These are phyloP conservation scores for Cladosporium halotolerans DNA, from an alignment of 2,329 filamentous ascomycete species.

Conservation along the genomic window DNA sequence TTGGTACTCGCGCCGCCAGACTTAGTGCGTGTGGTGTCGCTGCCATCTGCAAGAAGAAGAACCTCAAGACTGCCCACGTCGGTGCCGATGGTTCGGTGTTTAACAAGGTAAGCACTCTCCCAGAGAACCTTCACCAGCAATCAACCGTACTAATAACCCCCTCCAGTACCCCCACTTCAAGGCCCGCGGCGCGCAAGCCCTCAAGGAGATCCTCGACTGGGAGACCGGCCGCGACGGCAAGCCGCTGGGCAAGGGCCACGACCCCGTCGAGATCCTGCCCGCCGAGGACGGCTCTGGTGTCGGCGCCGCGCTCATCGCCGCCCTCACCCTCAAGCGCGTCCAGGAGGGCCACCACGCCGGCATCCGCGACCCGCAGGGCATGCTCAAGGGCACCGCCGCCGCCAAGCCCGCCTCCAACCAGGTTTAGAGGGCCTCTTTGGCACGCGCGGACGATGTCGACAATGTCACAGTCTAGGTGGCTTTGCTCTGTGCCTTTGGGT, in stretches of 20 bases:
- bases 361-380: conserved; percentile 46
- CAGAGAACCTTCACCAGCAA: not conserved
- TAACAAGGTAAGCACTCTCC: conserved; percentile 57
- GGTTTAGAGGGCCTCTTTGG: not conserved
- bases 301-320: conserved; percentile 90
- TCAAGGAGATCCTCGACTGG: conserved; percentile 96
- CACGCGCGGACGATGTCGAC: not conserved
- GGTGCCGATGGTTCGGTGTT: conserved; percentile 96
- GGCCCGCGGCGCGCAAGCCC: conserved; percentile 76
- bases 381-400: conserved; percentile 34
- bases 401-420: conserved; percentile 15
- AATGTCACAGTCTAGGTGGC: no score
- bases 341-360: conserved; percentile 54
- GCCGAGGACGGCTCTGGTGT: conserved; percentile 96
- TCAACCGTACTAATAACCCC: not conserved
- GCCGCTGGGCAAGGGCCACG: conserved; percentile 49
- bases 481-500: no score
- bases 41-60: conserved; percentile 95
- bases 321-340: conserved; percentile 57
- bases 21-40: conserved; percentile 92
- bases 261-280: conserved; percentile 79
- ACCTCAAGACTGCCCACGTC: conserved; percentile 79
- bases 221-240: conserved; percentile 64
- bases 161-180: conserved; percentile 89
- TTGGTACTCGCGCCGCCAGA: conserved; percentile 88